A percentile compares a stretch with the other conserved stretches of the same genome.
Conservation (phyloP, 495 filamentous ascomycete species). For the Neurospora sublineolata region DNA sequence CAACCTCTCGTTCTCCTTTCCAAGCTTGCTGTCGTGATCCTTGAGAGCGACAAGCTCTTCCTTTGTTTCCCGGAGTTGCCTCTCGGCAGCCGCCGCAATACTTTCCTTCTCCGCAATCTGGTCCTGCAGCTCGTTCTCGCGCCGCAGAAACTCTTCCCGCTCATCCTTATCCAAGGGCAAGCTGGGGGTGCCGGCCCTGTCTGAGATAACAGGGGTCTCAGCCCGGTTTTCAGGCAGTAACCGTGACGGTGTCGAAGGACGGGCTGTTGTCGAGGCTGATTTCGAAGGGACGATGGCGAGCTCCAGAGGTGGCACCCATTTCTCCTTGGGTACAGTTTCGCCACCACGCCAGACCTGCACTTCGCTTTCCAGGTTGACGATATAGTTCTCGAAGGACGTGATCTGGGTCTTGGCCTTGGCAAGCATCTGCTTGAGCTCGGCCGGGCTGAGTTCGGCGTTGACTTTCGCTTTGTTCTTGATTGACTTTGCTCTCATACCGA, state of each 20-base stretch:
- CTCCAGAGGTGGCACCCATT: slow-evolving; percentile 32
- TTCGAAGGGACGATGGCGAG: not conserved
- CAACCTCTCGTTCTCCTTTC: slow-evolving; percentile 78
- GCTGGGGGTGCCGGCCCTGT: slow-evolving; percentile 78
- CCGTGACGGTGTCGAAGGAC: slow-evolving; percentile 76
- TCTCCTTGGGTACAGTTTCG: slow-evolving; percentile 79
- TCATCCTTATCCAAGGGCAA: slow-evolving; percentile 90
- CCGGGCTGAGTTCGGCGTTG: slow-evolving; percentile 91
- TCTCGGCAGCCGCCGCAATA: slow-evolving; percentile 63
- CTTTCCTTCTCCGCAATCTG: slow-evolving; percentile 89
- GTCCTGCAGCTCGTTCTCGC: slow-evolving; percentile 94
- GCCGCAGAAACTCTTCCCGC: slow-evolving; percentile 85
- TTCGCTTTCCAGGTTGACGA: slow-evolving; percentile 74
- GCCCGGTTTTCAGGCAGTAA: slow-evolving; percentile 61
- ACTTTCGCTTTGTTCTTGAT: slow-evolving; percentile 99
- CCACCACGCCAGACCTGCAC: slow-evolving; percentile 77
- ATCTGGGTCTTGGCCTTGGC: slow-evolving; percentile 86
- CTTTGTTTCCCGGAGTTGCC: slow-evolving; percentile 63
- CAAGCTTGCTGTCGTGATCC: slow-evolving; percentile 66
- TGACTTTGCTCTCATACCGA: slow-evolving; percentile 92
- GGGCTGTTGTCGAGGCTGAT: slow-evolving; percentile 53
- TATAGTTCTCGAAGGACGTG: slow-evolving; percentile 75
- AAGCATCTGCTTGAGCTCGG: slow-evolving; percentile 82
- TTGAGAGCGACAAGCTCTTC: slow-evolving; percentile 74
- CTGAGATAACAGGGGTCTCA: slow-evolving; percentile 52